A percentile compares a stretch with the other conserved stretches of the same genome.
Evolutionary conservation across 2,329 filamentous ascomycete species (phyloP).

Genomic region (Aspergillus neoniger): DNA sequence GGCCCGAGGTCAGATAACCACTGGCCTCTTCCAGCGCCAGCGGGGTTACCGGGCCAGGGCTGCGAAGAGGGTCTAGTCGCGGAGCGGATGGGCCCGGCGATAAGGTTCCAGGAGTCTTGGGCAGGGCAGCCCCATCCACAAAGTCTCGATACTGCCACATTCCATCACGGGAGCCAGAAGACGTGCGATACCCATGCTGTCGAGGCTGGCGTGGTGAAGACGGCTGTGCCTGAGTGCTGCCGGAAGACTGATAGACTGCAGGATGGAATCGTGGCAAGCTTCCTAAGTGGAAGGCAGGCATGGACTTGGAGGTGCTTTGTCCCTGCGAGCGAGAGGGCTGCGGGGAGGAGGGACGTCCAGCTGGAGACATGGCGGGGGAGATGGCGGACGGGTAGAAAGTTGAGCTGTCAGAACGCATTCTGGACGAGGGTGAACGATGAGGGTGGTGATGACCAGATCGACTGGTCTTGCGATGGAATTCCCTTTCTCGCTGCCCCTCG

Average conservation of each 20-base stretch:
- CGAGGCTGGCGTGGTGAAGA: conserved; percentile 36
- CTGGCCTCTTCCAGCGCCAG: conserved; percentile 44
- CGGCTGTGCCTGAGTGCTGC: conserved; percentile 31
- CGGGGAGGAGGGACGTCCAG: conserved; percentile 36
- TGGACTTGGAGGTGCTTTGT: conserved; percentile 38
- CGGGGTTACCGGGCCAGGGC: conserved; percentile 50
- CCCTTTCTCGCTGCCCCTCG: conserved; percentile 21
- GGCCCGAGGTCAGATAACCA: conserved; percentile 44
- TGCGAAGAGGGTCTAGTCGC: conserved; percentile 47
- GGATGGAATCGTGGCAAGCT: conserved; percentile 51
- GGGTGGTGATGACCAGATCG: conserved; percentile 21
- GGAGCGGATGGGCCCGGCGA: conserved; percentile 45
- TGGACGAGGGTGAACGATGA: conserved; percentile 17
- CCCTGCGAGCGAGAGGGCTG: conserved; percentile 36
- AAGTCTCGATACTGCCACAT: conserved; percentile 48
- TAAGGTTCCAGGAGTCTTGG: conserved; percentile 29
- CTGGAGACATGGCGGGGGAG: conserved; percentile 37
- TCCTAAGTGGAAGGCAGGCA: conserved; percentile 41
- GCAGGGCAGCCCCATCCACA: conserved; percentile 37
- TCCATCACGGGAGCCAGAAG: conserved; percentile 40
- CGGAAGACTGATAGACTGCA: conserved; percentile 43
- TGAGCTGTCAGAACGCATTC: conserved; percentile 37
- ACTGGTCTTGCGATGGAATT: conserved; percentile 13
- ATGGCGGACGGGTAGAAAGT: conserved; percentile 34
- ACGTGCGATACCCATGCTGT: conserved; percentile 34